Evolutionary conservation across 2,329 filamentous ascomycete genomes (phyloP), one percentile per base, ranked within the genome.

Genomic region (Biscogniauxia mediterranea): DNA sequence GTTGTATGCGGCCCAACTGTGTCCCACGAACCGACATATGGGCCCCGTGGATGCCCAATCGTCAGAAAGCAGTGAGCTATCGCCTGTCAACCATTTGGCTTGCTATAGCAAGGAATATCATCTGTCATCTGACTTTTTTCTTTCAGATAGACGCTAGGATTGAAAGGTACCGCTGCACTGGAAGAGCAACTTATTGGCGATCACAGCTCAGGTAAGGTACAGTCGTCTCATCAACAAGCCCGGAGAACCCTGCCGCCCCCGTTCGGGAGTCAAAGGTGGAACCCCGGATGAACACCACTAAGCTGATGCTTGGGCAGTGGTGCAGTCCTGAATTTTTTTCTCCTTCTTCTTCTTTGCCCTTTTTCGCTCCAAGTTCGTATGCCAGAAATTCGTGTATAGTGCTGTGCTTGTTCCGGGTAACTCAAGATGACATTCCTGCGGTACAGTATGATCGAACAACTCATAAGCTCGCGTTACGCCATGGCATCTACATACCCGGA

Each of bases 1-100:
- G 63, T 64, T 61, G 63, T 67, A 72, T 73, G 71, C 71, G 69
- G 66, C 70, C 69, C 62, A 68, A 68, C 64, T 67, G 60, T 68
- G 70, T 71, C 68, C 69, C 65, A 70, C 68, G 66, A 69, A 72
- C 69, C 63, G 64, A 66, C 66, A 68, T 67, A 54, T 58, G 62
- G 62, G 59, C 63, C 61, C 59, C 59, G 60, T 68, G 54, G 65
- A 58, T 69, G 69, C 69, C 69, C 68, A 71, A 71, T 70, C 61
- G 66, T 63, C 64, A 62, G 61, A 57, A 63, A 57, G 28, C 42
- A 61, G 57, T 60, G 32, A 46, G 63, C 54, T 49, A 19, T 7
- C 32, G 52, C 57, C 58, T 56, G 62, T 60, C 59, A 61, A 54
- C 50, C 7, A 52, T 60, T 59, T 57, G 42, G 54, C 54, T 55